Conservation (phyloP, 148 eudicot genomes). For the Rhododendron mucronatum region DNA sequence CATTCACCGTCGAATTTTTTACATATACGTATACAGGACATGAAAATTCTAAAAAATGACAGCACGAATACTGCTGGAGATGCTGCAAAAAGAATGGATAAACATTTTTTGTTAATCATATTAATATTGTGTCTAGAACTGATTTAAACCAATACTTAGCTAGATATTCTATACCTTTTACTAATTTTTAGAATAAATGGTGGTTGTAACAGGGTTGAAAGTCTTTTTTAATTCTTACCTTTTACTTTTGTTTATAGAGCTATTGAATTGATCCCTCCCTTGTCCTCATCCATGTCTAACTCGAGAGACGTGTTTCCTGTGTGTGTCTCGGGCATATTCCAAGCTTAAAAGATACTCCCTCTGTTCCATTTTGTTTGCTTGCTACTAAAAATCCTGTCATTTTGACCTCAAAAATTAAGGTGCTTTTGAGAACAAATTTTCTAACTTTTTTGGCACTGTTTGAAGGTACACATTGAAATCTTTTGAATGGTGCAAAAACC, state of each 20-base stretch:
- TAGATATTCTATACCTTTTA: background rate
- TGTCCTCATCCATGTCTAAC: background rate
- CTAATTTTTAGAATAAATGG: background rate
- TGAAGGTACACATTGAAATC: background rate
- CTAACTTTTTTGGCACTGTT: background rate
- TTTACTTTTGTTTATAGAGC: background rate
- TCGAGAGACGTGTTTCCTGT: background rate
- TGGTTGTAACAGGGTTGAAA: background rate
- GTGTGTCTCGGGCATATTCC: background rate
- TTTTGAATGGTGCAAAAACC: background rate
- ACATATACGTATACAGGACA: background rate
- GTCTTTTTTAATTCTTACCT: background rate
- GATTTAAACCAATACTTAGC: background rate
- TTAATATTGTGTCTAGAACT: background rate
- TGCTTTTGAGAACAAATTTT: background rate
- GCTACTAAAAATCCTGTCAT: background rate
- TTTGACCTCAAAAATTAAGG: no score
- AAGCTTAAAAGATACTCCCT: background rate
- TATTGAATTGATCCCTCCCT: background rate
- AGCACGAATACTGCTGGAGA: background rate
- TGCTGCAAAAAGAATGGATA: background rate
- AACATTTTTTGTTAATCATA: background rate
- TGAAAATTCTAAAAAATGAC: background rate
- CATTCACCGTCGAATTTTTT: background rate
- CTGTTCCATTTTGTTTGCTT: background rate